Base-by-base conservation (phyloP, 2,329 filamentous ascomycete genomes). In the Colletotrichum spinosum region DNA sequence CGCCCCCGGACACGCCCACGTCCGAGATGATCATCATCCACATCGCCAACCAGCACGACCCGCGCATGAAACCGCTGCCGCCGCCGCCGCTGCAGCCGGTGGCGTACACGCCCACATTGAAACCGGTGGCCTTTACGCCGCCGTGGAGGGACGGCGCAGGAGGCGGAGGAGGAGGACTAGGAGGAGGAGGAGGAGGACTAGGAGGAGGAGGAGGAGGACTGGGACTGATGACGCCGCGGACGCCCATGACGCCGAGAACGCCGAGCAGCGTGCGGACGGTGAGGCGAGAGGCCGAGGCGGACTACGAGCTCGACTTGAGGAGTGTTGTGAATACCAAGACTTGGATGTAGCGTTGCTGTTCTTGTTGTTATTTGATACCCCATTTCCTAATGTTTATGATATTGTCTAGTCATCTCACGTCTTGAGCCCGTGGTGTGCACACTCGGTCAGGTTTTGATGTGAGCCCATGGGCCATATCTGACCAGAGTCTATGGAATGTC, bases 41-140 rank as follows among this genome's bases (percentile, higher is more conserved):
- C 12, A 56, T 65, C 15, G 48, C 45, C 3, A 45, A 62, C 8
- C 39, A 48, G 5, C 6, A 53, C 11, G 58, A 65, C 34, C 41
- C 46, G 3, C 44, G 50, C 9, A 65, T 62, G 62, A 65, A 65
- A 33, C 62, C 62, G 15, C 52, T 65, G 1, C 52, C 62, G 1
- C 52, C 58, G 2, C 12, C 62, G 3, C 62, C 62, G 8, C 17
- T 56, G 8, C 41, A 53, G 15, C 48, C 52, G 6, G 25, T 48
- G 1, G 44, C 11, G 4, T 56, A 53, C 6, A 51, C 48, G 12
- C 62, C 46, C 8, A 25, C 62, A 4, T 15, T 56, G 8, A 35
- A 53, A 17, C 48, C 52, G 6, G 25, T 48, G 1, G 44, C 11
- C 6, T 56, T 48, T 4, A 51, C 48, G 12, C 62, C 46, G 11